These are phyloP conservation scores for Globisporangium heterothallicum DNA, from an alignment of 352 stramenopile genomes.

Conservation along the genomic window DNA sequence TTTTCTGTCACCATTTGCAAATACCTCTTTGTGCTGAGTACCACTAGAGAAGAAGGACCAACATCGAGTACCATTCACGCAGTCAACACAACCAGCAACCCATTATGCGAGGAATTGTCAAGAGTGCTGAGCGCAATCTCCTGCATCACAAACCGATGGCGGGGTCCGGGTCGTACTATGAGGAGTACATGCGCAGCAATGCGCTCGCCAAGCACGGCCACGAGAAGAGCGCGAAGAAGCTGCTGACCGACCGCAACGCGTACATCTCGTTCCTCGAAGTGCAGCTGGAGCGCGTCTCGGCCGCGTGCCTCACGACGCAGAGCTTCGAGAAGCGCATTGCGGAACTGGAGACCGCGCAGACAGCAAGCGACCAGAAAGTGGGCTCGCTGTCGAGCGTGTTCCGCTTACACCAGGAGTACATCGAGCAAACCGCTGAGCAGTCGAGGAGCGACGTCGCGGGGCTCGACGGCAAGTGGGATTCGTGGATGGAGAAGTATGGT, in stretches of 20 bases:
- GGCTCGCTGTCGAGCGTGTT: slow-evolving; percentile 66
- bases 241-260: slow-evolving; percentile 78
- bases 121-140: not conserved
- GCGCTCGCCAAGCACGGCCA: slow-evolving; percentile 60
- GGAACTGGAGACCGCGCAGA: slow-evolving; percentile 43
- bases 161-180: slow-evolving; percentile 60
- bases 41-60: not conserved
- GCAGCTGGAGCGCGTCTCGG: slow-evolving; percentile 82
- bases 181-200: slow-evolving; percentile 78
- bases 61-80: not conserved
- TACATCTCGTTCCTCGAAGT: slow-evolving; percentile 88
- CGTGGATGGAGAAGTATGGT: slow-evolving; percentile 69
- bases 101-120: not conserved
- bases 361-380: slow-evolving; percentile 45
- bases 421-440: slow-evolving; percentile 50
- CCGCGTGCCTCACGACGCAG: slow-evolving; percentile 67
- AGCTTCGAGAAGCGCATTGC: slow-evolving; percentile 58
- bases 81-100: not conserved
- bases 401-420: slow-evolving; percentile 64
- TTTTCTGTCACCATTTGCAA: no score
- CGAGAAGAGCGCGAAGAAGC: slow-evolving; percentile 48
- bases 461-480: slow-evolving; percentile 35
- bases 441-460: slow-evolving; percentile 23
- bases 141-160: not conserved
- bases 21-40: not conserved